Evolutionary conservation across 2,329 filamentous ascomycete genomes (phyloP), one percentile per base, ranked within the genome.

Genomic region (Colletotrichum sp.): DNA sequence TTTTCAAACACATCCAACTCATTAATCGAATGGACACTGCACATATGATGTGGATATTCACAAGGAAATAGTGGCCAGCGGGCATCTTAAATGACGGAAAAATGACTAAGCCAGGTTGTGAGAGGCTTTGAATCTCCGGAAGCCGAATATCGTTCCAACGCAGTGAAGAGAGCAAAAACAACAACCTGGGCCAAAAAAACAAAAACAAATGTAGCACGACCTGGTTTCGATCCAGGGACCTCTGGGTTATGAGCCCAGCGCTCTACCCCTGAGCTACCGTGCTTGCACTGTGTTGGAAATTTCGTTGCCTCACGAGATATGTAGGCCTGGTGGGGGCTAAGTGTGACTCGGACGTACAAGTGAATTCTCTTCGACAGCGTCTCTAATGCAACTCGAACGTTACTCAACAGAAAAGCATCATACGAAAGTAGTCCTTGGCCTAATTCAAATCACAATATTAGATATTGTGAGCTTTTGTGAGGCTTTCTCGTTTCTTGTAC

Each of bases 201-300:
- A 28, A 24, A 15, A 10, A 16, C 0, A n/a, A 6, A 4, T 32
- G 0, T 75, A 75, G 72, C 72, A 75, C 72, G 70, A 75, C 72
- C 72, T 75, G 72, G 72, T 75, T 75, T 75, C 72, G 72, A 75
- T 75, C 72, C 72, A 75, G 72, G 72, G 72, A 72, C 72, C 72
- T 75, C 72, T 75, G 72, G 72, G 72, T 75, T 75, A 75, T 75
- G 72, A 75, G 72, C 72, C 72, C 72, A 75, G 72, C 72, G 72
- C 72, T 75, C 72, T 75, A 64, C 61, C 61, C 61, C 61, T 64
- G 61, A 64, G 61, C 61, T 64, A 64, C 34, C 61, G 61, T 64
- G 61, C 61, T 64, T 26, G 21, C n/a, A 15, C n/a, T 64, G n/a
- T 28, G 38, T n/a, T 43, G 34, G 6, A 7, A 34, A 32, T 13